These are phyloP conservation scores for Daphne laureola DNA, from an alignment of 441 rosid species.

Conservation along the genomic window DNA sequence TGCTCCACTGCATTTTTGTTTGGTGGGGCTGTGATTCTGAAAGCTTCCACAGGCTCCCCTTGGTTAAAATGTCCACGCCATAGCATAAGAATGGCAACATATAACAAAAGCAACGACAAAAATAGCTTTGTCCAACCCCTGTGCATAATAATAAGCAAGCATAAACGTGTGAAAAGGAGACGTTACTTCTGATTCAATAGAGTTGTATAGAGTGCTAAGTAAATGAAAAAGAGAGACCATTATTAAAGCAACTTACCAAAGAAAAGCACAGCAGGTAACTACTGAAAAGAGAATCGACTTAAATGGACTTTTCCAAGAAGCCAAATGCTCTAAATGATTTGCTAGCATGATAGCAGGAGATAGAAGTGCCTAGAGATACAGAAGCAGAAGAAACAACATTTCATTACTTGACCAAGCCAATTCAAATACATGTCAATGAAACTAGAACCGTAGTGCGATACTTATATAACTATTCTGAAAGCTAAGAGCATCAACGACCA, in stretches of 20 bases:
- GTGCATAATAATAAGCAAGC: conserved; percentile 10
- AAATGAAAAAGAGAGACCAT: background rate
- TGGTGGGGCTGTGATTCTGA: conserved; percentile 59
- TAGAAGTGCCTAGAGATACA: conserved; percentile 54
- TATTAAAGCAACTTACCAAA: conserved; percentile 36
- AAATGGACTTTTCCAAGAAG: conserved; percentile 66
- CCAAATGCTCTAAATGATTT: conserved; percentile 33
- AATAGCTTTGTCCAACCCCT: conserved; percentile 73
- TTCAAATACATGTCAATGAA: too few species aligned
- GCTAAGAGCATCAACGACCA: too few species aligned
- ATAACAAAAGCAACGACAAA: conserved; percentile 41
- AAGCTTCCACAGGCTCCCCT: conserved; percentile 50
- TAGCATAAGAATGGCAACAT: conserved; percentile 53
- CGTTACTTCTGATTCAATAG: background rate
- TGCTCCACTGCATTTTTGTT: conserved; percentile 82
- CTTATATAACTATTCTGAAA: too few species aligned
- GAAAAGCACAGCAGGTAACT: conserved; percentile 39
- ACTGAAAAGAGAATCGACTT: conserved; percentile 51
- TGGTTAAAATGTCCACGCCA: conserved; percentile 43
- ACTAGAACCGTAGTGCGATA: too few species aligned
- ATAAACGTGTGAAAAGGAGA: too few species aligned
- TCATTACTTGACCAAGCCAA: too few species aligned
- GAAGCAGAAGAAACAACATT: background rate
- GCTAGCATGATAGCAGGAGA: conserved; percentile 50
- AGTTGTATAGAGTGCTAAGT: too few species aligned